A percentile compares a stretch with the other conserved stretches of the same genome.
These are phyloP conservation scores for Nicotiana undulata DNA, from an alignment of 257 asterid species.

Conservation along the genomic window DNA sequence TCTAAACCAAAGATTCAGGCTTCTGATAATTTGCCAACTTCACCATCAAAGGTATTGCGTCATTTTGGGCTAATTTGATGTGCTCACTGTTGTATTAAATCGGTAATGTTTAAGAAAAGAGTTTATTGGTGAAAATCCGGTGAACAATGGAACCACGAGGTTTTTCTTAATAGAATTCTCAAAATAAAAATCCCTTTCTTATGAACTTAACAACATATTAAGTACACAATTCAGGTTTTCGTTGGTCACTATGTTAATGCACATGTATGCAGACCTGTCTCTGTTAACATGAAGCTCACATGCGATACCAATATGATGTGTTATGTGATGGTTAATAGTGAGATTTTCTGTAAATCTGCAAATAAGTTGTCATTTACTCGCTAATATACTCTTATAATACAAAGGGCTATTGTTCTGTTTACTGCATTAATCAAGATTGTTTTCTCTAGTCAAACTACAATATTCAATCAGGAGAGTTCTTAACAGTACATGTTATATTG, in stretches of 20 bases:
- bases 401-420: not conserved
- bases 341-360: not conserved
- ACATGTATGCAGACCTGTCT: not conserved
- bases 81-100: not conserved
- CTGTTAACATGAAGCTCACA: not conserved
- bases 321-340: not conserved
- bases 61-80: not conserved
- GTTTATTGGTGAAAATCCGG: not conserved
- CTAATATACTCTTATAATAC: not conserved
- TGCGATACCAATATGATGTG: not conserved
- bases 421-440: not conserved
- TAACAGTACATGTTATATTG: not conserved
- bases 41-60: conserved; percentile 74
- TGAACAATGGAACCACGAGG: not conserved
- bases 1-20: conserved; percentile 53
- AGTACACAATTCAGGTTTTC: not conserved
- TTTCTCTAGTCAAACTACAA: not conserved
- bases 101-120: not conserved
- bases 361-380: not conserved
- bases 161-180: not conserved
- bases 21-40: conserved; percentile 44
- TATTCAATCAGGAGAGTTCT: not conserved
- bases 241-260: not conserved
- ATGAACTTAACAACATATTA: not conserved
- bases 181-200: not conserved